Evolutionary conservation across 1,284 basidiomycete species (phyloP).

Genomic region (Marasmius tenuissimus): DNA sequence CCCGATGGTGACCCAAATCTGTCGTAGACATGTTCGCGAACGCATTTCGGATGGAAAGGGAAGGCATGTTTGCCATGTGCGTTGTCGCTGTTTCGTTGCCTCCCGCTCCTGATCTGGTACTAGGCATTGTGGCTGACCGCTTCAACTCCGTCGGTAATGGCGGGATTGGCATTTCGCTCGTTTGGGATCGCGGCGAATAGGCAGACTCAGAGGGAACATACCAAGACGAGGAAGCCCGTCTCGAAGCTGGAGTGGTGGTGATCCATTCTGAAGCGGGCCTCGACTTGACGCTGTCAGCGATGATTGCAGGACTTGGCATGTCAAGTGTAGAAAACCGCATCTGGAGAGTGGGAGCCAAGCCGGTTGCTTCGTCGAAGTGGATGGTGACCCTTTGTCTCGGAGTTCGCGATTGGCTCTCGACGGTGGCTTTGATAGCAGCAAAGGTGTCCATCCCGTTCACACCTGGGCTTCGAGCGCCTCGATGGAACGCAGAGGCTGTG

Average conservation of each 20-base stretch:
- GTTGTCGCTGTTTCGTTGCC: neutral
- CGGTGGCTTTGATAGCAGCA: slow-evolving; percentile 27
- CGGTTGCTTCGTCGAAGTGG: slow-evolving; percentile 35
- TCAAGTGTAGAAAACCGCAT: slow-evolving; percentile 61
- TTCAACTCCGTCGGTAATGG: neutral
- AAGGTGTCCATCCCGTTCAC: slow-evolving; percentile 13
- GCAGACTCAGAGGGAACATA: slow-evolving; percentile 12
- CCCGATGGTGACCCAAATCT: neutral
- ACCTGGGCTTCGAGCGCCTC: slow-evolving; percentile 15
- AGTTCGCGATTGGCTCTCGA: slow-evolving; percentile 18
- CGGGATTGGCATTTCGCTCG: slow-evolving; percentile 7
- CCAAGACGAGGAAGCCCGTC: slow-evolving; percentile 9
- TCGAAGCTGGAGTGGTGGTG: slow-evolving; percentile 10
- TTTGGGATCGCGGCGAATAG: slow-evolving; percentile 13
- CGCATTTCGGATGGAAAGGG: neutral
- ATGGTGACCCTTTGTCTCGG: slow-evolving; percentile 54
- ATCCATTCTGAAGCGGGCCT: slow-evolving; percentile 20
- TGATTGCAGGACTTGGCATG: slow-evolving; percentile 37
- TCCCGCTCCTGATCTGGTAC: slow-evolving; percentile 1
- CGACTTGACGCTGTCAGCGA: slow-evolving; percentile 30
- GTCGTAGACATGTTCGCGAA: slow-evolving; percentile 2
- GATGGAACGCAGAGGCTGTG: slow-evolving; percentile 33
- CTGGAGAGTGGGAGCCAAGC: slow-evolving; percentile 55
- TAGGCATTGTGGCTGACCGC: neutral
- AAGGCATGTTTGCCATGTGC: neutral